These are phyloP conservation scores for Fomitopsis pinicola DNA, from an alignment of 1,284 basidiomycete genomes.

Conservation along the genomic window DNA sequence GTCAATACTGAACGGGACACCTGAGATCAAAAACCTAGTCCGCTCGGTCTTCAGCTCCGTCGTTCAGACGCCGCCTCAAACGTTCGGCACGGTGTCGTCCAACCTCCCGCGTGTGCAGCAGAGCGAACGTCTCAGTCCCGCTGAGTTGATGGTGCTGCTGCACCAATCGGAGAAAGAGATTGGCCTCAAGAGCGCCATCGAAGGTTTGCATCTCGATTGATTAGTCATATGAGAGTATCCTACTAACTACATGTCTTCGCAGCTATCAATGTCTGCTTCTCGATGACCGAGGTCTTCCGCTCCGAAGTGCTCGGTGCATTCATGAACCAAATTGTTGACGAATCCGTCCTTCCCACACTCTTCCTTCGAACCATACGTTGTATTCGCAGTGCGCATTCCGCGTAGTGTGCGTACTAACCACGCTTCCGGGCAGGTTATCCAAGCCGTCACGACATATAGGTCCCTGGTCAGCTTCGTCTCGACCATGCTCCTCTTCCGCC, in stretches of 20 bases:
- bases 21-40: constrained; percentile 82
- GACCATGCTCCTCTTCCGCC: constrained; percentile 87
- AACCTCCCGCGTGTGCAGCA: constrained; percentile 83
- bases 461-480: constrained; percentile 91
- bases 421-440: constrained; percentile 69
- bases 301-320: constrained; percentile 95
- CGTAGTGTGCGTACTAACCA: not conserved
- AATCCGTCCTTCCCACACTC: constrained; percentile 83
- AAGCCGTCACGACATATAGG: constrained; percentile 96
- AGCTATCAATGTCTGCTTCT: constrained; percentile 98
- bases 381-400: not conserved
- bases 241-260: constrained; percentile 12
- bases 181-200: constrained; percentile 84
- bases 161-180: constrained; percentile 92
- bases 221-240: not conserved
- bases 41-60: constrained; percentile 86
- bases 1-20: constrained; percentile 78
- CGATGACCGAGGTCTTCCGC: constrained; percentile 96
- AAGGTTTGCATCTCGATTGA: constrained; percentile 52
- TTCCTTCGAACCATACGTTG: constrained; percentile 85
- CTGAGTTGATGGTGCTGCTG: constrained; percentile 91
- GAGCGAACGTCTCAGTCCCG: constrained; percentile 87
- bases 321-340: constrained; percentile 96
- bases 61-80: constrained; percentile 81
- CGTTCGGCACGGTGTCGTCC: constrained; percentile 80